phyloP scores from a whole-genome alignment of 257 asterid species.

The Gentiana straminea region DNA sequence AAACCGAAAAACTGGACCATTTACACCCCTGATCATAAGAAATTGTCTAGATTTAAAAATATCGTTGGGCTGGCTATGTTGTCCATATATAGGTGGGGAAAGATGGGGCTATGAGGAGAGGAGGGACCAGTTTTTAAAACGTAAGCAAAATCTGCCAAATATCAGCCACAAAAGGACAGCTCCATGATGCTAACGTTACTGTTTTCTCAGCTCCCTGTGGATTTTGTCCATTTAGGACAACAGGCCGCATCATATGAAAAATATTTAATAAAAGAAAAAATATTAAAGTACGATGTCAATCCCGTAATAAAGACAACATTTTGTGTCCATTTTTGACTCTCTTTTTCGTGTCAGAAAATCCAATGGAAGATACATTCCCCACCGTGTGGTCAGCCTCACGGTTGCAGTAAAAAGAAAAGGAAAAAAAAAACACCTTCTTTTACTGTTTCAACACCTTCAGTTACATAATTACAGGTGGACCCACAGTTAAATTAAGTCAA shows the following conservation, averaged over 20 bases:
- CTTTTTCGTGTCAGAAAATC: constrained; percentile 53
- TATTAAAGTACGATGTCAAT: constrained; percentile 36
- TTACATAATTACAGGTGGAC: too few species aligned
- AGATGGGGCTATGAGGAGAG: constrained; percentile 7
- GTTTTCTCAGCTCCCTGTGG: constrained; percentile 21
- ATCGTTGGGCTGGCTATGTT: constrained; percentile 2
- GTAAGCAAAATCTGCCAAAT: constrained; percentile 22
- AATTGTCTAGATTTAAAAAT: too few species aligned
- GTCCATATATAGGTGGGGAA: constrained; percentile 8
- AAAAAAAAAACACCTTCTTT: too few species aligned
- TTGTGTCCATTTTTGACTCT: constrained; percentile 25
- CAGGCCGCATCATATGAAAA: constrained; percentile 18
- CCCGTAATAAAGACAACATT: constrained; percentile 33
- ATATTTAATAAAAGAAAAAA: too few species aligned
- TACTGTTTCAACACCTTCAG: too few species aligned
- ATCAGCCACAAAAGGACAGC: constrained; percentile 24
- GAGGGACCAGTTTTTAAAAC: constrained; percentile 20
- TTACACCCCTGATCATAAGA: too few species aligned
- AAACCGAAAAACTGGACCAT: too few species aligned
- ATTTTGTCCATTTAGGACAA: constrained; percentile 20
- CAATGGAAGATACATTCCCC: constrained; percentile 47
- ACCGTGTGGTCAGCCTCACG: constrained; percentile 22
- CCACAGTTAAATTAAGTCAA: too few species aligned
- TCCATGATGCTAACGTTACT: constrained; percentile 26
- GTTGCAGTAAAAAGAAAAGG: background rate